A percentile compares a stretch with the other conserved stretches of the same genome.
These are phyloP conservation scores for Penicillium psychrosexuale DNA, from an alignment of 2,329 filamentous ascomycete species.

Conservation along the genomic window DNA sequence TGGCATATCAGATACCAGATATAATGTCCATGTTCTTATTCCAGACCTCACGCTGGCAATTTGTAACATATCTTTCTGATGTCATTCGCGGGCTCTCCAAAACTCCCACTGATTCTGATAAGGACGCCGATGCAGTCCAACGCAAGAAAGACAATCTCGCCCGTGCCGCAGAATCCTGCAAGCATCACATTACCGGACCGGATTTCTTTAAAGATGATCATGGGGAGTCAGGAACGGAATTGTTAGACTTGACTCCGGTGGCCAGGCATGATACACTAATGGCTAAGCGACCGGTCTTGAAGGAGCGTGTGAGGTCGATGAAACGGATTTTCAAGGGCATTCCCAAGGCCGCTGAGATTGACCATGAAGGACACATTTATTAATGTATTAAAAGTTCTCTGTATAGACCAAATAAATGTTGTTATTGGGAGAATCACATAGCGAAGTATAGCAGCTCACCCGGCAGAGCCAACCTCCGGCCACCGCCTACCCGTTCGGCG, in stretches of 20 bases:
- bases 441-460: constrained; percentile 1
- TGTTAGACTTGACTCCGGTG: constrained; percentile 31
- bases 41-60: constrained; percentile 75
- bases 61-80: constrained; percentile 68
- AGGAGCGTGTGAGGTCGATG: constrained; percentile 22
- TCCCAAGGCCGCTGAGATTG: constrained; percentile 49
- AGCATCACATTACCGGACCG: constrained; percentile 73
- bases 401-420: not conserved
- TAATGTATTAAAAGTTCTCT: constrained; percentile 12
- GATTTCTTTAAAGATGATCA: constrained; percentile 81
- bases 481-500: constrained; percentile 26
- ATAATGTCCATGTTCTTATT: constrained; percentile 88
- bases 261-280: constrained; percentile 26
- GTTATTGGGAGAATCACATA: not conserved
- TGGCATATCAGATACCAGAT: constrained; percentile 62
- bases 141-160: constrained; percentile 66
- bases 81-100: constrained; percentile 55
- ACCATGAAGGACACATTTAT: constrained; percentile 39
- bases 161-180: constrained; percentile 70
- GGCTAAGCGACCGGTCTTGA: constrained; percentile 21
- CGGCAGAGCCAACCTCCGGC: constrained; percentile 4
- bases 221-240: constrained; percentile 21
- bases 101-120: constrained; percentile 44
- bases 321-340: constrained; percentile 59
- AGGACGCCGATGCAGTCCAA: constrained; percentile 43